Evolutionary conservation across 2,329 filamentous ascomycete genomes (phyloP).

Genomic region (Talaromyces sp.): DNA sequence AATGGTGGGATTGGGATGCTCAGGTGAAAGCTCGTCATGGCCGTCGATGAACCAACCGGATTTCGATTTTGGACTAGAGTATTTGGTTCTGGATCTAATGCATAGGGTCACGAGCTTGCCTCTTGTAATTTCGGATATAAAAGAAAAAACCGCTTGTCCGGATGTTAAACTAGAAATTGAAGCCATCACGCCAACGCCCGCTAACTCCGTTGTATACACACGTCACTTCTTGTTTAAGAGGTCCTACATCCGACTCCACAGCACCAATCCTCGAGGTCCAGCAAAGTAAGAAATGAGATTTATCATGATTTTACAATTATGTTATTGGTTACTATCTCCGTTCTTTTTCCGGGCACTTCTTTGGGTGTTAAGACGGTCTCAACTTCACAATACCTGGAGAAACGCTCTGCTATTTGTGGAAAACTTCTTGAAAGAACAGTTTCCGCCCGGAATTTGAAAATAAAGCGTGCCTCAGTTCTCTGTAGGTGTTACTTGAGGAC

Average conservation of each 20-base stretch:
- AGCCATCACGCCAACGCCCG: neutral
- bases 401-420: too few relatives aligned
- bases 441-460: too few relatives aligned
- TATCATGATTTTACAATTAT: neutral
- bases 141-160: neutral
- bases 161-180: neutral
- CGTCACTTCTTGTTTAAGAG: neutral
- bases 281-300: neutral
- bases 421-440: too few relatives aligned
- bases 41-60: neutral
- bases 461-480: too few relatives aligned
- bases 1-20: too few relatives aligned
- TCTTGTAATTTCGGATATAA: neutral
- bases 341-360: neutral
- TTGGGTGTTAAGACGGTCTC: neutral
- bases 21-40: too few relatives aligned
- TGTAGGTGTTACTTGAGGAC: too few relatives aligned
- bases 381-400: neutral
- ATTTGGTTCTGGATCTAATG: neutral
- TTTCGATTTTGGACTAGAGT: too few relatives aligned
- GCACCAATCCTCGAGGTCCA: neutral
- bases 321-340: neutral
- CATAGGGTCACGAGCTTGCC: neutral
- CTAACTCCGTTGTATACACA: neutral
- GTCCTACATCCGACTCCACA: neutral